Evolutionary conservation across 371 early-diverging fungal genomes (phyloP), one percentile per base, ranked within the genome.

Genomic region (Mortierella sp.): DNA sequence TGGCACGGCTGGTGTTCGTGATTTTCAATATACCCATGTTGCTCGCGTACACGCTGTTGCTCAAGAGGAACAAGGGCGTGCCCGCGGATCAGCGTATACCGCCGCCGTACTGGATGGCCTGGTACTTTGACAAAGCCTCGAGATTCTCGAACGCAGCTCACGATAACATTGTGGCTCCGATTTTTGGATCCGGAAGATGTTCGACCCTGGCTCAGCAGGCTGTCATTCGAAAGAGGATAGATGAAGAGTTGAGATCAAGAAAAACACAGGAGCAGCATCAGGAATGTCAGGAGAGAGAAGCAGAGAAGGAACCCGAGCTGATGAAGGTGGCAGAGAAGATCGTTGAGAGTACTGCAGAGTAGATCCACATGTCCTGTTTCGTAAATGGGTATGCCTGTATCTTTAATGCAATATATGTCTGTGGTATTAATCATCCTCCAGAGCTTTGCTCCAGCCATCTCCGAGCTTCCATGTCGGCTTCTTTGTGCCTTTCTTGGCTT

Each of bases 381-480:
- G 53, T 28, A 50, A 61, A 6, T 60, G 60, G 60, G 56, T 47
- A 28, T 39, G 46, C 19, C 34, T 50, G 14, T 53, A 48, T 39
- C 27, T 30, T 26, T 64, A 59, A 14, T 50, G 12, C 41, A 11
- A 51, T 26, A 17, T 52, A 52, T 27, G 41, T 17, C 11, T 44
- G 12, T 65, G 53, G 17, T 72, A 66, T 14, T 61, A 49, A 8
- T 50, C 46, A 21, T 70, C 64, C 37, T 73, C 75, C 21, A 73
- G 67, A 27, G 51, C 67, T 43, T 67, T 68, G 49, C 63, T 73
- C 75, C 75, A 73, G 1, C 68, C 75, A 44, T 73, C 75, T 7
- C 75, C 75, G 12, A 73, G 60, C 21, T 68, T 73, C 75, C 75
- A 73, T 14, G 59, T 34, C 0, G 43, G 42, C 41, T 53, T 59